phyloP scores from a whole-genome alignment of 2,329 filamentous ascomycete species.

The Fusarium sp. region DNA sequence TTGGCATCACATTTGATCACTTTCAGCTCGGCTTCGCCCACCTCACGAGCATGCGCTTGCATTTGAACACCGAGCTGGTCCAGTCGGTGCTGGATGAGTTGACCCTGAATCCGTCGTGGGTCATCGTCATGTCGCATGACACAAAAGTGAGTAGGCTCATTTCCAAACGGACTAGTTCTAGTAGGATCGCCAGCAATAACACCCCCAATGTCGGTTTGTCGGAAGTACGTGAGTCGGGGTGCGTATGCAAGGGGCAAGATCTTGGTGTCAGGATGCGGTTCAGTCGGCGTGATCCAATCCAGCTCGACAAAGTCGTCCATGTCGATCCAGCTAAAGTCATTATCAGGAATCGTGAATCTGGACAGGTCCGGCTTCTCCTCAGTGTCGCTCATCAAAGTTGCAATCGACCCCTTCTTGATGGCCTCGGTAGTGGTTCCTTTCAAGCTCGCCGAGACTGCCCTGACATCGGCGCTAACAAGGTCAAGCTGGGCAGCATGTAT shows the following conservation, averaged over 20 bases:
- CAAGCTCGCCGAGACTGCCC: constrained; percentile 92
- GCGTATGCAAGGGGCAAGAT: constrained; percentile 93
- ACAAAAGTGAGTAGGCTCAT: constrained; percentile 93
- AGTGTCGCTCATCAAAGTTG: constrained; percentile 62
- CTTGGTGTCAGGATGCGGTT: constrained; percentile 91
- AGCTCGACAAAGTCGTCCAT: constrained; percentile 99
- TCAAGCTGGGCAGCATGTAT: constrained; percentile 96
- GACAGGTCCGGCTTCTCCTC: constrained; percentile 78
- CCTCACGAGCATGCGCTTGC: constrained; percentile 74
- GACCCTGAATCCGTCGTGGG: constrained; percentile 86
- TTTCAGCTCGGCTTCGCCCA: constrained; percentile 81
- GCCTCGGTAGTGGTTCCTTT: constrained; percentile 82
- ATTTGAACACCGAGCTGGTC: constrained; percentile 83
- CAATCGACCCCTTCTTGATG: constrained; percentile 69
- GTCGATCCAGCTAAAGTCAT: constrained; percentile 96
- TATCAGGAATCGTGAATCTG: constrained; percentile 93
- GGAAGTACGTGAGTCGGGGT: constrained; percentile 96
- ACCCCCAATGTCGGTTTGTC: constrained; percentile 91
- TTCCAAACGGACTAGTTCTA: constrained; percentile 87
- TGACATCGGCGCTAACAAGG: constrained; percentile 88
- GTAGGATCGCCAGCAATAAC: constrained; percentile 83
- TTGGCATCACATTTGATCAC: constrained; percentile 62
- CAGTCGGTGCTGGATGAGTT: constrained; percentile 84
- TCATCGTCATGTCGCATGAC: constrained; percentile 94
- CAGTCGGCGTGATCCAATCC: constrained; percentile 93